Evolutionary conservation across 2,329 filamentous ascomycete genomes (phyloP).

Genomic region (Cordyceps cateniannulata): DNA sequence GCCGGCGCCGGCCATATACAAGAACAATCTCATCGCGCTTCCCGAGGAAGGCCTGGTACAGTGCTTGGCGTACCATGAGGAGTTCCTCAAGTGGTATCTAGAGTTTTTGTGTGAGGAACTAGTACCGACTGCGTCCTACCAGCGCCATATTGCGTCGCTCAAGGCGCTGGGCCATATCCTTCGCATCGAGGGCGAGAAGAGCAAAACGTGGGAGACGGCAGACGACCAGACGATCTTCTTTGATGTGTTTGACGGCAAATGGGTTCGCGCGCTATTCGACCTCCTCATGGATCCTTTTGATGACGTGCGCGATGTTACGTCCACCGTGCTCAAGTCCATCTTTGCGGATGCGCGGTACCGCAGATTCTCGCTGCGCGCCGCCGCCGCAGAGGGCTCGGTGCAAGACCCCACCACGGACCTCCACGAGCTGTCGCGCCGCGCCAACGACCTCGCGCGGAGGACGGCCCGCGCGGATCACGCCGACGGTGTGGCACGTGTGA

Average conservation of each 20-base stretch:
- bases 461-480: constrained; percentile 88
- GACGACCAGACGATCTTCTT: constrained; percentile 36
- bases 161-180: constrained; percentile 64
- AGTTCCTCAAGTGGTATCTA: constrained; percentile 70
- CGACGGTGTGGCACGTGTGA: constrained; percentile 77
- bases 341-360: constrained; percentile 33
- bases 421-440: constrained; percentile 41
- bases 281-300: constrained; percentile 87
- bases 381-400: not conserved
- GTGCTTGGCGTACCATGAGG: constrained; percentile 44
- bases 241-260: constrained; percentile 38
- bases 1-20: constrained; percentile 26
- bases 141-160: constrained; percentile 76
- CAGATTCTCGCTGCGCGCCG: constrained; percentile 10
- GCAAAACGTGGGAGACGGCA: constrained; percentile 31
- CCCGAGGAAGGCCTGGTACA: constrained; percentile 30
- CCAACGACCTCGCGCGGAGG: constrained; percentile 52
- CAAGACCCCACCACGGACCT: constrained; percentile 28
- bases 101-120: constrained; percentile 68
- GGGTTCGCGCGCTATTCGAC: constrained; percentile 64
- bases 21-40: constrained; percentile 33
- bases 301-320: constrained; percentile 65
- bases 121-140: constrained; percentile 77
- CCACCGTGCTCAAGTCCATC: constrained; percentile 42
- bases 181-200: constrained; percentile 57